These are phyloP conservation scores for Guillardia theta DNA, from an alignment of 78 protist genomes.

Conservation along the genomic window DNA sequence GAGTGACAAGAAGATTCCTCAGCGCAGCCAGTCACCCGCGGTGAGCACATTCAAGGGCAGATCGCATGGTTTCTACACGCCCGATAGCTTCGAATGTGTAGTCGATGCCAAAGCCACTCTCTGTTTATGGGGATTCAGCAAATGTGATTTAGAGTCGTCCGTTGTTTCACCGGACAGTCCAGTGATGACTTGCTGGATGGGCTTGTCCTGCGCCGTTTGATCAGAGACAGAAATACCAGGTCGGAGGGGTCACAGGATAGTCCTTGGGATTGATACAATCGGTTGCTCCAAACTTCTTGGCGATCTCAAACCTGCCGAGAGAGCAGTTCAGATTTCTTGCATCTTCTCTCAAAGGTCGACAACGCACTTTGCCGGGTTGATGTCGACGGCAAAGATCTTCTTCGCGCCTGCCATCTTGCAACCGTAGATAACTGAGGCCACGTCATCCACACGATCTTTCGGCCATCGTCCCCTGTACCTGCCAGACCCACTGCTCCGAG, in stretches of 20 bases:
- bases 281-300: conserved; percentile 80
- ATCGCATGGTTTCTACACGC: background rate
- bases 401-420: conserved; percentile 12
- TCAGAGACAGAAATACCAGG: conserved; percentile 34
- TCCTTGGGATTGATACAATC: conserved; percentile 83
- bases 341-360: too few relatives aligned
- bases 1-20: too few relatives aligned
- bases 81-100: conserved; percentile 17
- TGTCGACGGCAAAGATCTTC: conserved; percentile 87
- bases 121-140: too few relatives aligned
- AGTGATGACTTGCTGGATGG: background rate
- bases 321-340: too few relatives aligned
- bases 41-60: conserved; percentile 16
- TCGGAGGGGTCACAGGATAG: conserved; percentile 49
- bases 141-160: too few relatives aligned
- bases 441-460: too few relatives aligned
- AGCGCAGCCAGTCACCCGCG: too few relatives aligned
- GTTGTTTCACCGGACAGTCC: background rate
- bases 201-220: background rate
- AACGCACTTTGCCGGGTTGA: conserved; percentile 78
- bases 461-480: too few relatives aligned
- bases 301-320: too few relatives aligned
- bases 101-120: background rate
- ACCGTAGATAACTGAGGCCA: background rate
- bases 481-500: conserved; percentile 67